Evolutionary conservation across 768 basidiomycete genomes (phyloP), one percentile per base, ranked within the genome.

Genomic region (Termitomyces sp.): DNA sequence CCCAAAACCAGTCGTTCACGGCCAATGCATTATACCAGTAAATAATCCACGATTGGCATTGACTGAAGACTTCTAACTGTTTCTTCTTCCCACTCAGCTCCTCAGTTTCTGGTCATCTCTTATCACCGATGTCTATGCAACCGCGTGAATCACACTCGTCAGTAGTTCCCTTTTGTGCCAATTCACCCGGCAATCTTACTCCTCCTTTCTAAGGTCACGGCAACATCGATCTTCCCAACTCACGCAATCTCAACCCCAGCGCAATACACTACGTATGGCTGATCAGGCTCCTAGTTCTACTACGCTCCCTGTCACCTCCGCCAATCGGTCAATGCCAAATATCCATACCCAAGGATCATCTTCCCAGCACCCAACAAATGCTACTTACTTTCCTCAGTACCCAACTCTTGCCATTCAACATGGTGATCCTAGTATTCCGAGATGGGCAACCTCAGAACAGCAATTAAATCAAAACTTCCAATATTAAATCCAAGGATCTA

Each of bases 21-120:
- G 42, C 55, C 41, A 35, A 34, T 42, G 72, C 80, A 3, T 77
- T 88, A 31, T 89, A 89, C 73, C 84, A 81, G 87, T 83, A 62
- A 48, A 78, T 41, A 2, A 34, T 45, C 10, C 7, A 38, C n/a
- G n/a, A n/a, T 38, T 32, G 9, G n/a, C 21, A 21, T 49, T 7
- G 14, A n/a, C 40, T 5, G 9, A 32, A 12, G 5, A 23, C 43
- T 16, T 32, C 25, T 40, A 32, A 34, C 42, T 4, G 23, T 27
- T 46, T 32, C n/a, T 25, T 37, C 11, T n/a, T 29, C 29, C 4
- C 48, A 23, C 53, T 32, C 61, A 84, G 84, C 62, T 76, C 81
- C 51, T 76, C 83, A 35, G 80, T 86, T 21, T 81, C 83, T 52
- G 74, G 81, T 2, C 76, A 82, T 48, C 54, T 82, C 23, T 61